These are phyloP conservation scores for Aspergillus kassunensis DNA, from an alignment of 495 filamentous ascomycete species.

Conservation along the genomic window DNA sequence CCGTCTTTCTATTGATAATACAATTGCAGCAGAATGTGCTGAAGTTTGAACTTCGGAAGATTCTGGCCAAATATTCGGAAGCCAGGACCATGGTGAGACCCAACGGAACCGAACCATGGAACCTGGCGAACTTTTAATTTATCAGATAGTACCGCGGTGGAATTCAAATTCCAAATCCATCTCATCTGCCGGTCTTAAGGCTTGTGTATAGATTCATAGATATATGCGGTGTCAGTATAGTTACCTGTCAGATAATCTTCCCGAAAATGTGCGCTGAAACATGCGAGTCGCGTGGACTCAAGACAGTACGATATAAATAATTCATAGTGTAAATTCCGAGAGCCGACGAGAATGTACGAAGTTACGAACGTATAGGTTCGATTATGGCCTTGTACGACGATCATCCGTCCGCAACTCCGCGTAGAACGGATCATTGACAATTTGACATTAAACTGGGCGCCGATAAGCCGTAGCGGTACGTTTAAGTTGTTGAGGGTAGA, in stretches of 20 bases:
- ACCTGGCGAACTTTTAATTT: not conserved
- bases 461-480: too few relatives aligned
- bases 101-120: not conserved
- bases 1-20: too few relatives aligned
- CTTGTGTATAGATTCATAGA: too few relatives aligned
- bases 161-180: too few relatives aligned
- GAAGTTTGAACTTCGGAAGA: too few relatives aligned
- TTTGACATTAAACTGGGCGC: not conserved
- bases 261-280: not conserved
- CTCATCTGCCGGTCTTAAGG: too few relatives aligned
- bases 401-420: too few relatives aligned
- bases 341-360: too few relatives aligned
- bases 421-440: too few relatives aligned
- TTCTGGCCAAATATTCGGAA: not conserved
- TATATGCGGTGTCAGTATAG: not conserved
- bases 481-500: not conserved
- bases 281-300: not conserved
- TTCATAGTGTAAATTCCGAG: not conserved
- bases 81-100: not conserved
- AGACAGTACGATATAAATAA: not conserved
- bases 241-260: not conserved
- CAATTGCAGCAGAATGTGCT: too few relatives aligned
- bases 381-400: too few relatives aligned
- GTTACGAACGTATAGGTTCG: too few relatives aligned
- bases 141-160: not conserved